Conservation (phyloP, 495 filamentous ascomycete species). For the Penicillium canescens region DNA sequence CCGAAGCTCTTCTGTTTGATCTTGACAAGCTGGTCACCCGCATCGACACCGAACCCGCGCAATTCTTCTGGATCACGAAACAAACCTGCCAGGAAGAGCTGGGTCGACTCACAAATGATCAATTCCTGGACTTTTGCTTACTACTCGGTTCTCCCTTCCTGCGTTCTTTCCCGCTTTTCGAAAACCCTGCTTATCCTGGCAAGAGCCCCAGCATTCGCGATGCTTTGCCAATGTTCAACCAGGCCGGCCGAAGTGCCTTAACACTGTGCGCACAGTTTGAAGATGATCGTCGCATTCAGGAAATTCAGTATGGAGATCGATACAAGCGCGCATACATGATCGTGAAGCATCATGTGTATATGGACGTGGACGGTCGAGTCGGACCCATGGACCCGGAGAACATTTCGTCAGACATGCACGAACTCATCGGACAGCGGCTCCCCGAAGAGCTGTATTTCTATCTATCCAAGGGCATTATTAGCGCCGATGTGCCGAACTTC, state of each 20-base stretch:
- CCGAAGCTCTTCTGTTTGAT: conserved; percentile 87
- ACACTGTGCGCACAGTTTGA: conserved; percentile 67
- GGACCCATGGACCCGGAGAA: conserved; percentile 67
- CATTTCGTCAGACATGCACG: conserved; percentile 77
- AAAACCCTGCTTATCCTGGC: conserved; percentile 48
- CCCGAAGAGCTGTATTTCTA: conserved; percentile 94
- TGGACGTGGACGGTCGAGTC: conserved; percentile 73
- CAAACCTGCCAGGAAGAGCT: conserved; percentile 68
- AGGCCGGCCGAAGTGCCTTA: conserved; percentile 60
- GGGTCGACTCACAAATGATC: conserved; percentile 63
- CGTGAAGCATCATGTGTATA: conserved; percentile 82
- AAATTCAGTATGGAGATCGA: conserved; percentile 76
- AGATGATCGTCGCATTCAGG: conserved; percentile 66
- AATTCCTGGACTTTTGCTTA: conserved; percentile 80
- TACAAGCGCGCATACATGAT: conserved; percentile 81
- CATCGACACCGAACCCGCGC: conserved; percentile 66
- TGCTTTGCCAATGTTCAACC: conserved; percentile 70
- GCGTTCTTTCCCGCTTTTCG: conserved; percentile 72
- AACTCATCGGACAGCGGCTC: conserved; percentile 84
- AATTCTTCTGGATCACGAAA: conserved; percentile 72
- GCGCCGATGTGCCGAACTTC: conserved; percentile 77
- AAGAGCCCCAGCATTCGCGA: conserved; percentile 59
- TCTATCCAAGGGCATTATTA: conserved; percentile 77
- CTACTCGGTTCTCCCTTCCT: conserved; percentile 83
- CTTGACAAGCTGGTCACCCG: conserved; percentile 79